Conservation (phyloP, 164 flowering plant species). For the Magnolia kwangsiensis region DNA sequence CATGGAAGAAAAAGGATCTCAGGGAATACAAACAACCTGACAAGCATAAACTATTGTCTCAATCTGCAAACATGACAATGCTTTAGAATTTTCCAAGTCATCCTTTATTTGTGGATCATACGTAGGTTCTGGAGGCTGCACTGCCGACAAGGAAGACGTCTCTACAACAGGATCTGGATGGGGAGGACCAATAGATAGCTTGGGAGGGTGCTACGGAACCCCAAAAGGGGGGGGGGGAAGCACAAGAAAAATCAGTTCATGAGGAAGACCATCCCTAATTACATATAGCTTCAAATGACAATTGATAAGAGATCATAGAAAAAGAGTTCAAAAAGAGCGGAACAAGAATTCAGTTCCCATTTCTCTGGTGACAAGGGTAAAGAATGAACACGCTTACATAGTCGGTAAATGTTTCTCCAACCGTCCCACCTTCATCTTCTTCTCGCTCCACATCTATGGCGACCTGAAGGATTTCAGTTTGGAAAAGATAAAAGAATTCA, state of each 20-base stretch:
- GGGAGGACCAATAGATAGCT: slow-evolving; percentile 83
- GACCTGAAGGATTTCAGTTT: slow-evolving; percentile 38
- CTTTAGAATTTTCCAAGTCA: slow-evolving; percentile 55
- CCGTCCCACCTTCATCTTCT: slow-evolving; percentile 90
- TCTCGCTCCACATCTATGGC: slow-evolving; percentile 93
- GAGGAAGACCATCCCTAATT: background rate
- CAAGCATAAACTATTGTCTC: slow-evolving; percentile 91
- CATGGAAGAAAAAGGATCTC: background rate
- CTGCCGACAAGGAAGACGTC: slow-evolving; percentile 92
- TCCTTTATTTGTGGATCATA: slow-evolving; percentile 64
- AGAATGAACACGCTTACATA: slow-evolving; percentile 49
- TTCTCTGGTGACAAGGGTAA: background rate
- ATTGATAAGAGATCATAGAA: background rate
- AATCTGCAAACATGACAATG: slow-evolving; percentile 93
- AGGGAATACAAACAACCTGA: slow-evolving; percentile 53
- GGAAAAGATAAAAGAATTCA: background rate
- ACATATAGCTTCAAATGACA: background rate
- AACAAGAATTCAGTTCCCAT: background rate
- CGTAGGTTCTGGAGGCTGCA: slow-evolving; percentile 98
- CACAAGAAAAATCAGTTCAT: slow-evolving; percentile 1
- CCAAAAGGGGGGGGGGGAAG: no score
- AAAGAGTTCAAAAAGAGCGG: background rate
- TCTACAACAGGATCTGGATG: slow-evolving; percentile 97
- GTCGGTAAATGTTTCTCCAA: slow-evolving; percentile 93
- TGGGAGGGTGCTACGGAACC: slow-evolving; percentile 75